Conservation (phyloP, 768 basidiomycete genomes). For the Coprinellus aureogranulatus region DNA sequence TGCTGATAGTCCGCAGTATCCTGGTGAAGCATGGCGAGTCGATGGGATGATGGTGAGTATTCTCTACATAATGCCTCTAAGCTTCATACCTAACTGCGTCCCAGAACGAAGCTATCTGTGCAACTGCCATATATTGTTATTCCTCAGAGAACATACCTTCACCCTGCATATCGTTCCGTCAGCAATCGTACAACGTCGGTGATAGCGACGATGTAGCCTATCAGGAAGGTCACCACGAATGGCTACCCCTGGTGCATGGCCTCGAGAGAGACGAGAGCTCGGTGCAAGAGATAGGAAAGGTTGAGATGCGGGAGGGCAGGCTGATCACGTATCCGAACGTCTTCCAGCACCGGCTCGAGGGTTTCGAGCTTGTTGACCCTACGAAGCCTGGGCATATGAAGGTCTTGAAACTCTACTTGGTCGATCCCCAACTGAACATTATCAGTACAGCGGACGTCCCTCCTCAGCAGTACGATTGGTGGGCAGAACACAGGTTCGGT, state of each 20-base stretch:
- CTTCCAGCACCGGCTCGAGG: slow-evolving; percentile 33
- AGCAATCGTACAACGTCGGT: too few relatives aligned
- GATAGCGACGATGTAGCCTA: too few relatives aligned
- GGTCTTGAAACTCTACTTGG: slow-evolving; percentile 38
- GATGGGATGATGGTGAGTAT: slow-evolving; percentile 17
- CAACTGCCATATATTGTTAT: slow-evolving; percentile 26
- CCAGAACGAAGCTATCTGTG: slow-evolving; percentile 26
- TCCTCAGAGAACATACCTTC: slow-evolving; percentile 34
- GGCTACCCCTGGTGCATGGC: background rate
- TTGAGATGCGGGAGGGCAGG: slow-evolving; percentile 27
- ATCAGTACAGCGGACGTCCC: slow-evolving; percentile 26
- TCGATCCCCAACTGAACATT: slow-evolving; percentile 28
- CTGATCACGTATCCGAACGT: slow-evolving; percentile 35
- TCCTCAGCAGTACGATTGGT: slow-evolving; percentile 28
- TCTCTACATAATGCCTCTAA: background rate
- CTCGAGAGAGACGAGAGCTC: background rate
- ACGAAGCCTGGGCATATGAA: slow-evolving; percentile 38
- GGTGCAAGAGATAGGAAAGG: slow-evolving; percentile 22
- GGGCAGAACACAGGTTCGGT: slow-evolving; percentile 6
- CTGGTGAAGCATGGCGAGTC: slow-evolving; percentile 17
- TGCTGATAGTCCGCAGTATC: slow-evolving; percentile 14
- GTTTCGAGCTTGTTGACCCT: slow-evolving; percentile 32
- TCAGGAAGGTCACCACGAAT: too few relatives aligned
- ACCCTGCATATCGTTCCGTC: too few relatives aligned
- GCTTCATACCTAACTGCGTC: slow-evolving; percentile 11